A percentile compares a stretch with the other conserved stretches of the same genome.
Conservation (phyloP, 176 grass and related monocot species). For the Pharus latifolius region DNA sequence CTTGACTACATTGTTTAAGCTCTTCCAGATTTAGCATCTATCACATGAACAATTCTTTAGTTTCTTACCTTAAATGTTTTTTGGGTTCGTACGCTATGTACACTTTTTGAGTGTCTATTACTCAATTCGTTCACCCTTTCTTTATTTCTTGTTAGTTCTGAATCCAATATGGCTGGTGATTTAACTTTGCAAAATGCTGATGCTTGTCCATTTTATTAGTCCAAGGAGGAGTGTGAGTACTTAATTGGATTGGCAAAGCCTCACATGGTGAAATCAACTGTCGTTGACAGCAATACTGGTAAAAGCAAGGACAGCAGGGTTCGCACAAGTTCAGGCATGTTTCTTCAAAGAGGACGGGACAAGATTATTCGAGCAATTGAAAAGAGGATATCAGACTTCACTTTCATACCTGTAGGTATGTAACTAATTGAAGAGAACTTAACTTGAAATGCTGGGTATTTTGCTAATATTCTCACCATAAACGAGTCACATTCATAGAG, state of each 20-base stretch:
- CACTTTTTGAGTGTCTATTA: neutral
- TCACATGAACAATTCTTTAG: neutral
- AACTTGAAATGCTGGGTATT: neutral
- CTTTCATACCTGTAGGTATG: slow-evolving; percentile 74
- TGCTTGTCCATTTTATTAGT: slow-evolving; percentile 30
- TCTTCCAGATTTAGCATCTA: neutral
- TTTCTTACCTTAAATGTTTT: neutral
- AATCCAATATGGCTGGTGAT: neutral
- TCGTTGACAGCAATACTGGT: slow-evolving; percentile 78
- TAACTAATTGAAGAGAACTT: too few species aligned
- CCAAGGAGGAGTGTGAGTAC: slow-evolving; percentile 90
- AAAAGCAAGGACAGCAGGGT: slow-evolving; percentile 97
- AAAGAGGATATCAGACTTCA: slow-evolving; percentile 92
- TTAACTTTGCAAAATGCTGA: neutral
- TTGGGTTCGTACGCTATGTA: neutral
- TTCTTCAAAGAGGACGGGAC: slow-evolving; percentile 72
- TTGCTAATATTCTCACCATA: neutral
- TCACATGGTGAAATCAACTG: slow-evolving; percentile 86
- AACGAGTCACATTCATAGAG: neutral
- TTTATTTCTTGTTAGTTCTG: neutral
- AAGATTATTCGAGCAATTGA: slow-evolving; percentile 75
- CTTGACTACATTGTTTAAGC: neutral
- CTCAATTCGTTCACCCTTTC: neutral
- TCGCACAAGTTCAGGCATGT: slow-evolving; percentile 89
- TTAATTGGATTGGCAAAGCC: slow-evolving; percentile 73